phyloP scores from a whole-genome alignment of 306 rosid species.

The Fagus crenata region DNA sequence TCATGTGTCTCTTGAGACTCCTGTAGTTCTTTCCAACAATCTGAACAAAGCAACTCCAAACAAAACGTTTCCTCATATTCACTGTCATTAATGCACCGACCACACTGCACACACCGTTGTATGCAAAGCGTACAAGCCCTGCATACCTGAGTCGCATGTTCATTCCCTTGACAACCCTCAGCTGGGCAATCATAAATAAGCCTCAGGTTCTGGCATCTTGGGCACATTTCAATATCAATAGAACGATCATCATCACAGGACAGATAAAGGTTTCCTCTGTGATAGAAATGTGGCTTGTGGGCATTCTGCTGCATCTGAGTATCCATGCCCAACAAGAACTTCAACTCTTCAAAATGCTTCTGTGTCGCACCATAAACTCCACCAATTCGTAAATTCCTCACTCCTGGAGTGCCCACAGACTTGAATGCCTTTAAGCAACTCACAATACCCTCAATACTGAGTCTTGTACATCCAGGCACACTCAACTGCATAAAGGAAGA shows the following conservation, averaged over 20 bases:
- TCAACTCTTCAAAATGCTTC: constrained; percentile 69
- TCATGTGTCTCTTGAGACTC: constrained; percentile 42
- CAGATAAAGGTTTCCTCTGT: constrained; percentile 60
- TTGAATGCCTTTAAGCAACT: constrained; percentile 58
- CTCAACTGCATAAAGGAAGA: constrained; percentile 57
- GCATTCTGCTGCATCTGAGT: constrained; percentile 45
- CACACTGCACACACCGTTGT: constrained; percentile 76
- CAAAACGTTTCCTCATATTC: constrained; percentile 91
- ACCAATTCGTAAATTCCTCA: constrained; percentile 80
- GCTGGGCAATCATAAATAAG: constrained; percentile 87
- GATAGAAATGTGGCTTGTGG: constrained; percentile 63
- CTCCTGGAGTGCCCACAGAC: constrained; percentile 50
- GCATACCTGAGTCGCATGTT: constrained; percentile 49
- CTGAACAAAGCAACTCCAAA: constrained; percentile 72
- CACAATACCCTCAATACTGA: constrained; percentile 76
- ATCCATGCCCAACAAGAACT: constrained; percentile 60
- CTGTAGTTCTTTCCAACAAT: constrained; percentile 49
- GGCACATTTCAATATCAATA: constrained; percentile 78
- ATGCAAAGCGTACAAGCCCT: constrained; percentile 87
- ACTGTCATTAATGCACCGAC: constrained; percentile 68
- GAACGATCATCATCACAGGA: constrained; percentile 67
- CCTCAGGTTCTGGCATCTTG: constrained; percentile 74
- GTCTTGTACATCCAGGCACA: constrained; percentile 89
- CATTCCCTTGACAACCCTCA: constrained; percentile 60
- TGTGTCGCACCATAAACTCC: constrained; percentile 75